Evolutionary conservation across 2,329 filamentous ascomycete genomes (phyloP).

Genomic region (Cytospora paraplurivora): DNA sequence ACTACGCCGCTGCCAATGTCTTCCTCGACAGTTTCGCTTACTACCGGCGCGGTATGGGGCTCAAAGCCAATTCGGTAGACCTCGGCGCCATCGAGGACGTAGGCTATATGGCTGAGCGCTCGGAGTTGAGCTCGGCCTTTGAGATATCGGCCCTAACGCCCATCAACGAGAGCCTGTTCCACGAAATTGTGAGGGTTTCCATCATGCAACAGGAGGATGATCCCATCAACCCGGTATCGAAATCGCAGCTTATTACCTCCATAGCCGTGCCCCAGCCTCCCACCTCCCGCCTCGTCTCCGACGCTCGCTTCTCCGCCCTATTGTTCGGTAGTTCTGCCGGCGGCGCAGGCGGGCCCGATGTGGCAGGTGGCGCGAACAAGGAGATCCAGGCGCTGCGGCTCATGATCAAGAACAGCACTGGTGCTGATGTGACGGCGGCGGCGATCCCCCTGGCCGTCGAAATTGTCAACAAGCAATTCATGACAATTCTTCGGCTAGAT

Average conservation of each 20-base stretch:
- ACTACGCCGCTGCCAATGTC: constrained; percentile 37
- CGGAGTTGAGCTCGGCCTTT: constrained; percentile 12
- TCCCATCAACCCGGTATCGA: neutral
- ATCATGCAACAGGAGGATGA: constrained; percentile 31
- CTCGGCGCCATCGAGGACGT: constrained; percentile 38
- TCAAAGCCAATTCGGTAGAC: constrained; percentile 40
- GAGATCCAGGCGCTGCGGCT: neutral
- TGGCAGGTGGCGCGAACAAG: too few relatives aligned
- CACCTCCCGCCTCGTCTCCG: neutral
- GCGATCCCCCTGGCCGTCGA: neutral
- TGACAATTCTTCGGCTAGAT: neutral
- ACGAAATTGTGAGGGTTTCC: constrained; percentile 29
- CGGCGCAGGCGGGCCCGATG: neutral
- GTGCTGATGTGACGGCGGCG: neutral
- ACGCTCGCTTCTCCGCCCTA: neutral
- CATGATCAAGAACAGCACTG: neutral
- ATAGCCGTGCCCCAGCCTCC: constrained; percentile 13
- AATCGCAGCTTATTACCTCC: constrained; percentile 30
- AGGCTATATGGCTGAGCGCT: constrained; percentile 33
- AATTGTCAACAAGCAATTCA: constrained; percentile 7
- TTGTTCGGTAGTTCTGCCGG: neutral
- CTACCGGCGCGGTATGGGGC: constrained; percentile 37
- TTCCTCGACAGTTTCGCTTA: constrained; percentile 41
- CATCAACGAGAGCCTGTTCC: constrained; percentile 31
- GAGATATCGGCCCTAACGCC: constrained; percentile 27